Evolutionary conservation across 2,329 filamentous ascomycete genomes (phyloP).

Genomic region (Fusarium fracticaudum): DNA sequence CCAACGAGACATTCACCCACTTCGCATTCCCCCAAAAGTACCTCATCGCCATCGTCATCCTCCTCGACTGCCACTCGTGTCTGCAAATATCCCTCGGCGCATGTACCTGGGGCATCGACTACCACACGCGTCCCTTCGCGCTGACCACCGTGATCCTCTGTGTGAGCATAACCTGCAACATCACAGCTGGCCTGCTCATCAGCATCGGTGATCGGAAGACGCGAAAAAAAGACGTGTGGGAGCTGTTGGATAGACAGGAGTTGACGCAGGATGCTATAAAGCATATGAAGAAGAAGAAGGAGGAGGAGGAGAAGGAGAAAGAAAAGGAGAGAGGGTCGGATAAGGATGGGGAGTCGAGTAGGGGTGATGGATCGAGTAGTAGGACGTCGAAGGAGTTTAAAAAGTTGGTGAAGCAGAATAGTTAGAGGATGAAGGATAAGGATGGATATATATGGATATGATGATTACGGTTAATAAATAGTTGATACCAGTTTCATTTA

Average conservation of each 20-base stretch:
- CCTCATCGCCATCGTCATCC: constrained; percentile 79
- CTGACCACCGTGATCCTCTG: constrained; percentile 84
- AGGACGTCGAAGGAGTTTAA: constrained; percentile 16
- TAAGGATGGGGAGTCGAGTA: constrained; percentile 3
- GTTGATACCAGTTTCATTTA: constrained; percentile 11
- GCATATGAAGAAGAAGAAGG: constrained; percentile 57
- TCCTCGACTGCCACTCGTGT: constrained; percentile 81
- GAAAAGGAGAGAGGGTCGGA: not conserved
- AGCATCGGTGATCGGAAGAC: constrained; percentile 79
- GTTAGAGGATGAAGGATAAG: not conserved
- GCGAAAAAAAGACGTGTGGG: constrained; percentile 85
- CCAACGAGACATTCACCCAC: constrained; percentile 85
- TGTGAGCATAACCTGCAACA: constrained; percentile 81
- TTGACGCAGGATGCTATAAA: constrained; percentile 70
- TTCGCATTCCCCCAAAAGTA: constrained; percentile 79
- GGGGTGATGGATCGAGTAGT: constrained; percentile 23
- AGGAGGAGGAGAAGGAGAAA: constrained; percentile 39
- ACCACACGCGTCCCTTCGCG: constrained; percentile 73
- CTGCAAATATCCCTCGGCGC: constrained; percentile 83
- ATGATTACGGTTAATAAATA: constrained; percentile 23
- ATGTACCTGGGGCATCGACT: constrained; percentile 81
- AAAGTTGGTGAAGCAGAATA: constrained; percentile 19
- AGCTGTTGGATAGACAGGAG: constrained; percentile 79
- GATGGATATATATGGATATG: constrained; percentile 16
- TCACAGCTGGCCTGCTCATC: constrained; percentile 80